A percentile compares a stretch with the other conserved stretches of the same genome.
Evolutionary conservation across 2,329 filamentous ascomycete species (phyloP).

Genomic region (Penicillium griseofulvum): DNA sequence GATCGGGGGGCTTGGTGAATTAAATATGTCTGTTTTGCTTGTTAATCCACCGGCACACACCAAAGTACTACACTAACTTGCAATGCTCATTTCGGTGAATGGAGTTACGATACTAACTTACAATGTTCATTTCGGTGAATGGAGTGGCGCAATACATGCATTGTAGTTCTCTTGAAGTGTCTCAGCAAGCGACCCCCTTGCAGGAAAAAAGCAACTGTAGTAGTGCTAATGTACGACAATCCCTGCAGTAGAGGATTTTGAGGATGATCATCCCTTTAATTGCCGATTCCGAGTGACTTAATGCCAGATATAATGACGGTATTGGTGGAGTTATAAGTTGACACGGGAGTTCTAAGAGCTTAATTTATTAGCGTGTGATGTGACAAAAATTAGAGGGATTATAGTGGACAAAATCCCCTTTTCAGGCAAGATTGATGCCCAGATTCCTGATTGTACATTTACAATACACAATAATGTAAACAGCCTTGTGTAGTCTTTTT

Average conservation of each 20-base stretch:
- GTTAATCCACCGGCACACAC: background rate
- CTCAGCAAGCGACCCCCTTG: background rate
- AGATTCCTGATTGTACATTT: no score
- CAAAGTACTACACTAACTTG: background rate
- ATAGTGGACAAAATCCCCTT: no score
- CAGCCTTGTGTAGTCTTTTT: no score
- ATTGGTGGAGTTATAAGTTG: background rate
- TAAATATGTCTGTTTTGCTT: background rate
- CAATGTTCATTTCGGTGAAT: background rate
- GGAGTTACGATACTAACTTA: background rate
- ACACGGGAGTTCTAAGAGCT: no score
- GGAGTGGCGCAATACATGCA: background rate
- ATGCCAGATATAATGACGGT: slow-evolving; percentile 15
- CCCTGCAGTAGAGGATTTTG: background rate
- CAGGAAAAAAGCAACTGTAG: slow-evolving; percentile 21
- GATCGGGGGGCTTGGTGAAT: background rate
- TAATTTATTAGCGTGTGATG: no score
- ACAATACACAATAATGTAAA: no score
- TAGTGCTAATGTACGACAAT: slow-evolving; percentile 12
- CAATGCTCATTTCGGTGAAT: background rate
- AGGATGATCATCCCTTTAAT: no score
- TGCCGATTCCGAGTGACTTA: slow-evolving; percentile 3
- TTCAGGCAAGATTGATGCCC: no score
- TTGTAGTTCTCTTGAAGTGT: slow-evolving; percentile 1
- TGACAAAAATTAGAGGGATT: no score